Base-by-base conservation (phyloP, 106 monocot genomes). In the Allium sativum region DNA sequence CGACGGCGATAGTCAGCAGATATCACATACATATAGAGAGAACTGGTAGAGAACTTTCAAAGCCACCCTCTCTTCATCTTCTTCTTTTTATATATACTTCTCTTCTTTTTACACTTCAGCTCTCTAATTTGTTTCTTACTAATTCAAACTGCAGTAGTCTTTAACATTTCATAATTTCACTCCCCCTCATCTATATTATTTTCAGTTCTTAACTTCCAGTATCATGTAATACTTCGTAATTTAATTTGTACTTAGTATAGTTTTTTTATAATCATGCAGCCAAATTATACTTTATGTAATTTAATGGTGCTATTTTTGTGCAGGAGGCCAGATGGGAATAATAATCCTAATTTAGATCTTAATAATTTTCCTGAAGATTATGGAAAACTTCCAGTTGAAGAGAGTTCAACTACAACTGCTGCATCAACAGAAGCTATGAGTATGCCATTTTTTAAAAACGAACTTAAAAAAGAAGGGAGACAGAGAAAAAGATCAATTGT, bases 291-390 rank as follows among this genome's bases (percentile, higher is more conserved):
- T 7, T 65, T 9, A 58, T 51, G 22, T 46, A 0, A 52, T 42
- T 7, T 80, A 16, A 14, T 12, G 6, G 40, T 50, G 10, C 0
- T 45, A 18, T 42, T 60, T 42, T 22, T 18, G 64, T 69, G 67
- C 56, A 98, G 96, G 96, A 98, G 84, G 59, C 72, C 84, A 18
- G 82, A 87, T 61, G 82, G 74, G 31, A 91, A 64, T 70, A 65
- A 87, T 19, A 31, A 31, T 31, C 31, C 31, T 31, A 31, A 31
- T 31, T 73, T 98, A 44, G 96, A 98, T 68, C 96, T 98, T 62
- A 98, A 98, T 78, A 98, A 91, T 73, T 69, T 92, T 42, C 96
- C 96, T 9, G 91, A 98, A 67, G 96, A 98, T 19, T 79, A 88
- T 48, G 84, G 82, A 10, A 98, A 88, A 69, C 91, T 82, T 40